phyloP scores from a whole-genome alignment of 1,139 yeast species.

The Trichomonascaceae sp. region DNA sequence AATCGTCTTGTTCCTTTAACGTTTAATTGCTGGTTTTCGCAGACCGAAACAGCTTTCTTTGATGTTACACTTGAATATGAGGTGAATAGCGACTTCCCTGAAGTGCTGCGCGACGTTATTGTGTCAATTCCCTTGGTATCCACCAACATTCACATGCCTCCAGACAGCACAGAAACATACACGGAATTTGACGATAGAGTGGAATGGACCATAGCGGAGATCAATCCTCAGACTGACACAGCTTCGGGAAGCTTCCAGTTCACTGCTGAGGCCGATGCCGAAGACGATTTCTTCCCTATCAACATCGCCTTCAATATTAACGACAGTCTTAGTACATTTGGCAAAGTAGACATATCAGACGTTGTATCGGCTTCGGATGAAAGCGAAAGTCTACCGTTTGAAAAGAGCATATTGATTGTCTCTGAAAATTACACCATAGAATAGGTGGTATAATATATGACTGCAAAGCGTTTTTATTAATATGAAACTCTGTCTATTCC shows the following conservation, averaged over 20 bases:
- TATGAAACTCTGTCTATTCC: slow-evolving; percentile 15
- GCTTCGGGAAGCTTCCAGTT: slow-evolving; percentile 77
- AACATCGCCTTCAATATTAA: slow-evolving; percentile 46
- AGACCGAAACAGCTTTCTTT: slow-evolving; percentile 49
- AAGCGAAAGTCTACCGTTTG: slow-evolving; percentile 59
- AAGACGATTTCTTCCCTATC: slow-evolving; percentile 88
- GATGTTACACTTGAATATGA: slow-evolving; percentile 89
- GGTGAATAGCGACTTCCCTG: slow-evolving; percentile 44
- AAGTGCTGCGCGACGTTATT: slow-evolving; percentile 49
- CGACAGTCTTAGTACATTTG: slow-evolving; percentile 36
- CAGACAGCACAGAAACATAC: slow-evolving; percentile 30
- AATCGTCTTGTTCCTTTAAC: slow-evolving; percentile 59
- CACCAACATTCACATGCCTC: slow-evolving; percentile 49
- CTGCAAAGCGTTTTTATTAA: not conserved
- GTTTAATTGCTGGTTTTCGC: slow-evolving; percentile 80
- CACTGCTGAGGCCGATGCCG: slow-evolving; percentile 64
- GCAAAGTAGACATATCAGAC: slow-evolving; percentile 42
- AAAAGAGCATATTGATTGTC: slow-evolving; percentile 53
- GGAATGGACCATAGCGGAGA: slow-evolving; percentile 37
- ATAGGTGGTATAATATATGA: slow-evolving; percentile 11
- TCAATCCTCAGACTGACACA: slow-evolving; percentile 33
- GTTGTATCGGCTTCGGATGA: slow-evolving; percentile 37
- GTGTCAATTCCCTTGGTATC: slow-evolving; percentile 60
- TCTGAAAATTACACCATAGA: slow-evolving; percentile 63
- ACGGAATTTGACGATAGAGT: slow-evolving; percentile 37